Conservation (phyloP, 2,329 filamentous ascomycete species). For the Pestalotiopsis fici region DNA sequence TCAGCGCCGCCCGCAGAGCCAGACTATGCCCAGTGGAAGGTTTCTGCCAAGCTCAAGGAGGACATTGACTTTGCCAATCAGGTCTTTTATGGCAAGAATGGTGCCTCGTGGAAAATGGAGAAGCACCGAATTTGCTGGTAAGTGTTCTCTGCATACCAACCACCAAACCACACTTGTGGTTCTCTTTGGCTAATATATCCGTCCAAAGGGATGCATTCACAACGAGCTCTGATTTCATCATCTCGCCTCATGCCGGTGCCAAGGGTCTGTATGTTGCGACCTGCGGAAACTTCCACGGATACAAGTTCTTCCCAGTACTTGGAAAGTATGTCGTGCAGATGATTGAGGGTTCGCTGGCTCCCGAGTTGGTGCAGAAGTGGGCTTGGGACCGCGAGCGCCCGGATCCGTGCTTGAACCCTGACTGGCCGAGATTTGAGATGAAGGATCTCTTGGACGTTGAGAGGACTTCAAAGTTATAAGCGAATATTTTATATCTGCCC, state of each 20-base stretch:
- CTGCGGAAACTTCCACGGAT: constrained; percentile 68
- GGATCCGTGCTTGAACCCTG: constrained; percentile 50
- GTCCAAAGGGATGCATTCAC: constrained; percentile 65
- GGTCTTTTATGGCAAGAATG: constrained; percentile 60
- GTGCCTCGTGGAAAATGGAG: constrained; percentile 57
- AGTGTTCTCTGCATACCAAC: constrained; percentile 29
- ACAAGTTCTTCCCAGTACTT: constrained; percentile 67
- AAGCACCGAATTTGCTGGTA: constrained; percentile 70
- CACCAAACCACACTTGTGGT: background rate
- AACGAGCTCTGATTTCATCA: constrained; percentile 61
- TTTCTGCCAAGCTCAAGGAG: constrained; percentile 53
- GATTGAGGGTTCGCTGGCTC: constrained; percentile 45
- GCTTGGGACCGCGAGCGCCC: constrained; percentile 62
- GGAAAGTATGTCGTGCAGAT: constrained; percentile 63
- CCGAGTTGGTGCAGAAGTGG: constrained; percentile 49
- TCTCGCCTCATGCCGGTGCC: constrained; percentile 55
- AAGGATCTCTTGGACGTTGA: constrained; percentile 40
- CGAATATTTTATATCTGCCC: background rate
- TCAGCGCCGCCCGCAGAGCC: constrained; percentile 55
- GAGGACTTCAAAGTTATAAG: background rate
- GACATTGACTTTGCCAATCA: constrained; percentile 59
- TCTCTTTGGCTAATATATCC: background rate
- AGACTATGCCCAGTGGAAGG: constrained; percentile 65
- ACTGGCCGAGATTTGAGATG: constrained; percentile 61
- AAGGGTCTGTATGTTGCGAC: constrained; percentile 62